Percentiles rank a stretch among this genome's conserved stretches.
These are phyloP conservation scores for Zygosaccharomyces rouxii DNA, from an alignment of 805 yeast species.

Conservation along the genomic window DNA sequence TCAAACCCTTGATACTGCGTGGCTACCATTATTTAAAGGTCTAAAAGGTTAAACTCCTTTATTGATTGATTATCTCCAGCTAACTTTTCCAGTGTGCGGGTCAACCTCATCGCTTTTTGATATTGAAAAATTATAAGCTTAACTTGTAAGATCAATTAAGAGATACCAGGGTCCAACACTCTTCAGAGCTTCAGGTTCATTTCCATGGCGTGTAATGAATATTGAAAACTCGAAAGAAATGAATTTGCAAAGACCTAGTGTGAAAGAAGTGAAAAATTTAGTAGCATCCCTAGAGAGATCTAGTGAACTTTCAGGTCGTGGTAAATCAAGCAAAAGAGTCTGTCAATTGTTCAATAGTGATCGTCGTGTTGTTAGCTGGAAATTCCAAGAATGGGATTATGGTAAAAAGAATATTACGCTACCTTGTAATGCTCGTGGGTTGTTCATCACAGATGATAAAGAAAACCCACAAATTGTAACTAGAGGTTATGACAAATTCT, in stretches of 20 bases:
- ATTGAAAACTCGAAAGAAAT: not conserved
- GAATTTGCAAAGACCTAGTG: not conserved
- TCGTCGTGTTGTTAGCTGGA: slow-evolving; percentile 53
- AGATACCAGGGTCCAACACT: not conserved
- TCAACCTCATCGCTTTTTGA: not conserved
- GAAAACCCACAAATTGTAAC: slow-evolving; percentile 48
- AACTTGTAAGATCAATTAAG: not conserved
- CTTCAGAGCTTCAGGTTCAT: not conserved
- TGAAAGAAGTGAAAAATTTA: slow-evolving; percentile 10
- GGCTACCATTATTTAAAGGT: not conserved
- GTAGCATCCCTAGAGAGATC: slow-evolving; percentile 24
- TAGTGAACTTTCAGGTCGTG: slow-evolving; percentile 25
- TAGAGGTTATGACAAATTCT: slow-evolving; percentile 93
- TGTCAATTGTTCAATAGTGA: slow-evolving; percentile 30
- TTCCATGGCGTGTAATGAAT: not conserved
- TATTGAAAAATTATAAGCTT: not conserved
- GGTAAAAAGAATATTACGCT: slow-evolving; percentile 48
- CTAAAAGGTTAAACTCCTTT: not conserved
- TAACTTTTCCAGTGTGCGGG: slow-evolving; percentile 1
- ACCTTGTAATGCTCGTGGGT: slow-evolving; percentile 79
- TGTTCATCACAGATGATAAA: slow-evolving; percentile 50
- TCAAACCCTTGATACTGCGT: not conserved
- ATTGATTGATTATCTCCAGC: slow-evolving; percentile 1
- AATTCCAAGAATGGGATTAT: slow-evolving; percentile 88
- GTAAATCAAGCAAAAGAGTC: slow-evolving; percentile 30